Base-by-base conservation (phyloP, 306 rosid species). In the Echinosophora koreensis region DNA sequence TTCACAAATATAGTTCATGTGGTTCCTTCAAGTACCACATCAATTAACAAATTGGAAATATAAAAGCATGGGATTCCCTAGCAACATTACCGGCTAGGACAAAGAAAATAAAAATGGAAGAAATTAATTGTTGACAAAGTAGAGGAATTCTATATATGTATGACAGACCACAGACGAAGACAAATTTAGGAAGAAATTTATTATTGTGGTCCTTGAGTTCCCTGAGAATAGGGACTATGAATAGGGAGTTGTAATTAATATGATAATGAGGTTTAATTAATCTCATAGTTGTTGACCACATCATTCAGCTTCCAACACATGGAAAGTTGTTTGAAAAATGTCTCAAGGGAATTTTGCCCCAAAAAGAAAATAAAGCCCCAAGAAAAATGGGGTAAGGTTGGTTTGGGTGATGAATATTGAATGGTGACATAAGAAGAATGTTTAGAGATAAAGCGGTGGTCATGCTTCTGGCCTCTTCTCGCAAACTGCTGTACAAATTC, bases 261-360 rank as follows among this genome's bases (percentile, higher is more conserved):
- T 16, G 51, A 67, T 56, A 32, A 37, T 66, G 81, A 10, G 63
- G 60, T 12, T 67, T 8, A 46, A 46, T 13, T 8, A 46, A 46
- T 13, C 39, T 5, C 5, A 37, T 8, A 34, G 27, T 1, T 8
- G 49, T 73, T 66, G 61, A 15, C 46, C 30, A 4, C 41, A 44
- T 46, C 38, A 67, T 46, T 34, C 8, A 44, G 22, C 28, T 7
- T 6, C 22, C 49, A 50, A 46, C 80, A 77, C 76, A 71, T 77
- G 35, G 60, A 49, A 54, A 46, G 7, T 67, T 30, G 35, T 8
- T 4, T 34, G n/a, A 44, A 58, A 27, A 37, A 34, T 55, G 4
- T 18, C 15, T 12, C 44, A 17, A 34, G 13, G 46, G 2, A 35
- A 6, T 30, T 30, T 30, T 30, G 32, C 32, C 2, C 32, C 1